A percentile compares a stretch with the other conserved stretches of the same genome.
Evolutionary conservation across 148 eudicot species (phyloP).

Genomic region (Rhododendron griersonianum): DNA sequence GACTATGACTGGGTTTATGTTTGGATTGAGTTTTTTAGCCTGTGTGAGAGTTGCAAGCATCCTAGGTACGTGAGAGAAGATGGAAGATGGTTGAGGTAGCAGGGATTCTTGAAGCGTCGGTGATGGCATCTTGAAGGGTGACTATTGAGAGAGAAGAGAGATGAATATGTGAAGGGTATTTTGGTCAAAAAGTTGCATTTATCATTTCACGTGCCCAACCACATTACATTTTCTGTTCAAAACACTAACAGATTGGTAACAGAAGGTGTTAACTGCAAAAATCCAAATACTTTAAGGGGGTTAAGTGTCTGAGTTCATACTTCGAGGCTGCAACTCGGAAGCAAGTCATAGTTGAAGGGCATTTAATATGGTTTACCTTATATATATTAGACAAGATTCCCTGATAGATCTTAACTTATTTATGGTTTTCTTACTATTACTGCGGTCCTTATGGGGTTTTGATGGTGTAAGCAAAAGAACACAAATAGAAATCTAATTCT

Average conservation of each 20-base stretch:
- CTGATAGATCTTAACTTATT: background rate
- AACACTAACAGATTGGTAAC: background rate
- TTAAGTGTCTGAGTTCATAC: background rate
- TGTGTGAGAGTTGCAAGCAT: too few relatives aligned
- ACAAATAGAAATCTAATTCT: background rate
- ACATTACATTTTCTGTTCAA: background rate
- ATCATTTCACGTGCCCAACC: background rate
- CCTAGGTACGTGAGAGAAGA: background rate
- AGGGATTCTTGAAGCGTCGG: background rate
- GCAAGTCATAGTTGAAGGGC: background rate
- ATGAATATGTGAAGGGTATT: background rate
- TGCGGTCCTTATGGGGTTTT: background rate
- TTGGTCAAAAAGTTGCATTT: background rate
- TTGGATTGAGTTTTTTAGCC: too few relatives aligned
- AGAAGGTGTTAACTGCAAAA: background rate
- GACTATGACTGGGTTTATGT: too few relatives aligned
- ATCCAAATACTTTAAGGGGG: background rate
- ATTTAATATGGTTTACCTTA: background rate
- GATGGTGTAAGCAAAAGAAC: background rate
- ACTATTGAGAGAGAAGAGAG: background rate
- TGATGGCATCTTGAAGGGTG: background rate
- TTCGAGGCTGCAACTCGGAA: background rate
- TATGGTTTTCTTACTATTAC: background rate
- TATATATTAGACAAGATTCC: background rate
- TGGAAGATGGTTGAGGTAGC: background rate